Evolutionary conservation across 2,329 filamentous ascomycete species (phyloP).

Genomic region (Epichloe uncinata): DNA sequence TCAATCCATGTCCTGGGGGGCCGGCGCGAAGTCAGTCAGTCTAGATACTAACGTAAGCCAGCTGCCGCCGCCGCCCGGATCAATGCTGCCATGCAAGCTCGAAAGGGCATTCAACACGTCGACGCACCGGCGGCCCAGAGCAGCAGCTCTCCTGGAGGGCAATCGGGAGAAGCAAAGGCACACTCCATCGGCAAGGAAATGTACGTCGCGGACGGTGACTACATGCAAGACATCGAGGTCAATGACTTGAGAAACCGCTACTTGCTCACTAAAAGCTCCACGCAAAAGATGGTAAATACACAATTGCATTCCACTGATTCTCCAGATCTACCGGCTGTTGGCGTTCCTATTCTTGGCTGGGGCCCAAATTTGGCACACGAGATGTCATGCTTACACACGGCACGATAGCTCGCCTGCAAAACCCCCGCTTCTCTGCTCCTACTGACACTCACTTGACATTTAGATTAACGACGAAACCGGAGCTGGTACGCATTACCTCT

Average conservation of each 20-base stretch:
- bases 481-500: conserved; percentile 70
- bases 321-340: conserved; percentile 22
- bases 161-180: conserved; percentile 5
- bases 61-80: conserved; percentile 83
- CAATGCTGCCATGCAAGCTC: conserved; percentile 70
- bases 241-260: conserved; percentile 96
- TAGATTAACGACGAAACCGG: conserved; percentile 99
- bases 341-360: conserved; percentile 7
- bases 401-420: conserved; percentile 48
- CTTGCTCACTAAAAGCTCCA: conserved; percentile 89
- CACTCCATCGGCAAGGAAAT: conserved; percentile 40
- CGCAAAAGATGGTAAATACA: conserved; percentile 98
- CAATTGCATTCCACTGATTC: conserved; percentile 24
- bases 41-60: conserved; percentile 17
- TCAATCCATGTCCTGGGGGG: neutral
- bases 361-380: conserved; percentile 20
- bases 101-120: conserved; percentile 81
- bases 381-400: conserved; percentile 60
- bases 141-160: neutral
- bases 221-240: conserved; percentile 97
- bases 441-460: conserved; percentile 79
- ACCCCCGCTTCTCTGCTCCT: conserved; percentile 64
- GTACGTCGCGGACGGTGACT: conserved; percentile 93
- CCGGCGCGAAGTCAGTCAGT: conserved; percentile 8
- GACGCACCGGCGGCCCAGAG: conserved; percentile 68